Conservation (phyloP, 1,284 basidiomycete genomes). For the Phlebopus sp. region DNA sequence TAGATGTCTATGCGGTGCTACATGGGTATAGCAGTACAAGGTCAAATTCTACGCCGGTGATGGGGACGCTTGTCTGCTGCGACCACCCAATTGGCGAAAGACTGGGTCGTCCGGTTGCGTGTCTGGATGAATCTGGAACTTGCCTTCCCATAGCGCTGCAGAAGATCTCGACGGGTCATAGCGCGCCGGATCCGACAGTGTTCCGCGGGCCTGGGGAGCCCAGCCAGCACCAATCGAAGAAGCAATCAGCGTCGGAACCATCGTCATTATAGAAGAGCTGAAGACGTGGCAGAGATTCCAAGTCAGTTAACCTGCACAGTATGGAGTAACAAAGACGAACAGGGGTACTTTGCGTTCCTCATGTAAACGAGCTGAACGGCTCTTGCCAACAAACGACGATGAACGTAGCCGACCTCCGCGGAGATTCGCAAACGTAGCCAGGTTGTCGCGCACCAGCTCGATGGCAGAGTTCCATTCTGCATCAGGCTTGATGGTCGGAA, state of each 20-base stretch:
- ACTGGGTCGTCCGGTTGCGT: conserved; percentile 56
- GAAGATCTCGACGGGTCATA: conserved; percentile 77
- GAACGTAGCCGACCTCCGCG: conserved; percentile 84
- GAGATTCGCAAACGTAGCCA: conserved; percentile 76
- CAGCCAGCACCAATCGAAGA: conserved; percentile 84
- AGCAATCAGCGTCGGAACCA: conserved; percentile 85
- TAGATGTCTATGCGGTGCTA: too few species aligned
- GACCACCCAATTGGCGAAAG: conserved; percentile 38
- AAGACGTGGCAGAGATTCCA: conserved; percentile 17
- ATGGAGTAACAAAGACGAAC: conserved; percentile 23
- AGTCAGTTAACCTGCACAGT: conserved; percentile 5
- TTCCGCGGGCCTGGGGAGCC: conserved; percentile 52
- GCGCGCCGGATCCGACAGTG: conserved; percentile 71
- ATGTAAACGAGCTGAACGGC: conserved; percentile 56
- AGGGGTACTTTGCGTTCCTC: conserved; percentile 47
- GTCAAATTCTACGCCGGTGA: conserved; percentile 16
- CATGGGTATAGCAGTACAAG: too few species aligned
- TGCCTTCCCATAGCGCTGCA: conserved; percentile 78
- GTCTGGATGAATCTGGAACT: conserved; percentile 83
- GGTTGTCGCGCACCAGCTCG: conserved; percentile 80
- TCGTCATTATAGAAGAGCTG: conserved; percentile 74
- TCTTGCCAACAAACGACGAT: conserved; percentile 80
- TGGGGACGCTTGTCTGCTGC: conserved; percentile 14
- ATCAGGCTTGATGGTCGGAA: conserved; percentile 66
- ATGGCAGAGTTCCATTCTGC: conserved; percentile 73